Evolutionary conservation across 257 asterid genomes (phyloP).

Genomic region (Coffea eugenioides): DNA sequence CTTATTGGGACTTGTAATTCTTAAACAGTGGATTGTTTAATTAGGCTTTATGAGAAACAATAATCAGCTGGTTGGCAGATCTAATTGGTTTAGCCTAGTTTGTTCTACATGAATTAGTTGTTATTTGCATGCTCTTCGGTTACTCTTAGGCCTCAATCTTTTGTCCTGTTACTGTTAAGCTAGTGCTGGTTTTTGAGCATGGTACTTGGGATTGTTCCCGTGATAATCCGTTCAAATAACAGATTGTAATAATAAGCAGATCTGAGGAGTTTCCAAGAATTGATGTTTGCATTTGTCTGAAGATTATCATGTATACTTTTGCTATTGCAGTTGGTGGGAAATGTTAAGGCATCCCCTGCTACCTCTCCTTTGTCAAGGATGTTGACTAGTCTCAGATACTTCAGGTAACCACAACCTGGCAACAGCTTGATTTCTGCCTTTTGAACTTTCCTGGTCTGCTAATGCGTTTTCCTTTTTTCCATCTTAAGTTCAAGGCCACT

Average conservation of each 20-base stretch:
- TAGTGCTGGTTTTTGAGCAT: neutral
- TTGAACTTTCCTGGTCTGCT: neutral
- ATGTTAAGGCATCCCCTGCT: neutral
- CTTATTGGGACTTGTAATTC: neutral
- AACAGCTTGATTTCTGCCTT: neutral
- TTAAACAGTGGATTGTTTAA: neutral
- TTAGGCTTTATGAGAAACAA: neutral
- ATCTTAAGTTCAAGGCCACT: constrained; percentile 29
- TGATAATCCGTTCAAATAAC: neutral
- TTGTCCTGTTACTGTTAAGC: neutral
- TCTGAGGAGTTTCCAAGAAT: neutral
- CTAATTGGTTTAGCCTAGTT: neutral
- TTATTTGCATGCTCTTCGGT: neutral
- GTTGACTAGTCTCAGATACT: constrained; percentile 5
- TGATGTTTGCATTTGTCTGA: neutral
- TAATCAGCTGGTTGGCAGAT: neutral
- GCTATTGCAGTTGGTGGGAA: constrained; percentile 11
- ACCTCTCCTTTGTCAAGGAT: neutral
- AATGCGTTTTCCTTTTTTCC: neutral
- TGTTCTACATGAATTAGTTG: neutral
- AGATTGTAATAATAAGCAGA: no score
- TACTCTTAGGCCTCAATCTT: neutral
- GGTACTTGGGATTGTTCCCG: neutral
- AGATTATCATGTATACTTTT: neutral
- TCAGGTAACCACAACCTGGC: constrained; percentile 6